A percentile compares a stretch with the other conserved stretches of the same genome.
Evolutionary conservation across 805 yeast genomes (phyloP).

Genomic region (Teunomyces cretensis): DNA sequence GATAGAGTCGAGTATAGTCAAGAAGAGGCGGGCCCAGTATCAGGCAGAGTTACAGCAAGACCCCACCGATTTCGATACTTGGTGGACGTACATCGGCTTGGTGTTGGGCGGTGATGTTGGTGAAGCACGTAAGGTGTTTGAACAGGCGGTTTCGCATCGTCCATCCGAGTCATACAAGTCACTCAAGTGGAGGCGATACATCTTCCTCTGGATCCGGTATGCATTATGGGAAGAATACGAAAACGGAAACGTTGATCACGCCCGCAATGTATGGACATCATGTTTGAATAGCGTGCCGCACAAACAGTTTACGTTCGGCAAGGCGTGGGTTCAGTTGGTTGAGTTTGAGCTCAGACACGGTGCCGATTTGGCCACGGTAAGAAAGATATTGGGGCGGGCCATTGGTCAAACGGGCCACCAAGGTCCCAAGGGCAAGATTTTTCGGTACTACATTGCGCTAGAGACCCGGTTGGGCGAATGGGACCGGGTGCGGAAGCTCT

Average conservation of each 20-base stretch:
- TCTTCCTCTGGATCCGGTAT: constrained; percentile 68
- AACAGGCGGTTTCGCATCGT: constrained; percentile 39
- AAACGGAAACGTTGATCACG: constrained; percentile 38
- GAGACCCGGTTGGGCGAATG: constrained; percentile 73
- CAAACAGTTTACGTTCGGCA: constrained; percentile 60
- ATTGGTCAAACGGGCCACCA: constrained; percentile 50
- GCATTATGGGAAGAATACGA: constrained; percentile 61
- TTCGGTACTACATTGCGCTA: constrained; percentile 62
- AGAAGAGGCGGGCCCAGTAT: constrained; percentile 57
- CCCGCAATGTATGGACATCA: constrained; percentile 52
- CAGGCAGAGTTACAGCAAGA: constrained; percentile 45
- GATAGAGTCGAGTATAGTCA: constrained; percentile 51
- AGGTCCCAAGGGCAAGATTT: constrained; percentile 58
- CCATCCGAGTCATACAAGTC: constrained; percentile 36
- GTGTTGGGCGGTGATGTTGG: constrained; percentile 35
- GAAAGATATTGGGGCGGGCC: constrained; percentile 70
- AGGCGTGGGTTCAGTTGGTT: constrained; percentile 70
- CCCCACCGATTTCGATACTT: constrained; percentile 66
- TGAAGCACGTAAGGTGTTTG: constrained; percentile 30
- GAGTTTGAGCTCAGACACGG: constrained; percentile 70
- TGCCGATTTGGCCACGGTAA: constrained; percentile 43
- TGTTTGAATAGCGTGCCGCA: constrained; percentile 57
- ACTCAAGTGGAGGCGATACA: constrained; percentile 63
- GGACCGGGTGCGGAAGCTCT: constrained; percentile 74
- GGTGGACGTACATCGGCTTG: constrained; percentile 76